Percentiles rank a stretch among this genome's conserved stretches.
These are phyloP conservation scores for Pyrus communis DNA, from an alignment of 306 rosid genomes.

Conservation along the genomic window DNA sequence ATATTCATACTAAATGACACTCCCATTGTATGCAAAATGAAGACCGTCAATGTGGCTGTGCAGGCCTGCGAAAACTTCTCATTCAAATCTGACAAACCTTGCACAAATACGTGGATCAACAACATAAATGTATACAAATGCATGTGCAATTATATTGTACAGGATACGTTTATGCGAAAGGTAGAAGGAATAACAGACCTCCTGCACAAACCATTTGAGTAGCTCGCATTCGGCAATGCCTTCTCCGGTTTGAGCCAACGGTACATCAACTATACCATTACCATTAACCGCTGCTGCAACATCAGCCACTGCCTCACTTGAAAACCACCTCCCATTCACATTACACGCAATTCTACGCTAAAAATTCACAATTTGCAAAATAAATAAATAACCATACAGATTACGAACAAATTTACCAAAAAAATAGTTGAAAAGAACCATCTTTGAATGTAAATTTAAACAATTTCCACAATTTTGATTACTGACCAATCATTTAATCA, in stretches of 20 bases:
- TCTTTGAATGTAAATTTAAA: not conserved
- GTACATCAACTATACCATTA: conserved; percentile 56
- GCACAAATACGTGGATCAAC: not conserved
- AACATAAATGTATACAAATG: not conserved
- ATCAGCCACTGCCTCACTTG: conserved; percentile 39
- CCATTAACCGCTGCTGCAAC: conserved; percentile 30
- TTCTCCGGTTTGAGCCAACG: conserved; percentile 96
- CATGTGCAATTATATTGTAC: not conserved
- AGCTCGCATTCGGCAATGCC: conserved; percentile 98
- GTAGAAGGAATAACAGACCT: conserved; percentile 32
- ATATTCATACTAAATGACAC: not conserved
- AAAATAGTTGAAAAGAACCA: not conserved
- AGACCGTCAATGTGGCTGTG: not conserved
- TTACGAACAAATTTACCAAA: not conserved
- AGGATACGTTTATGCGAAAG: not conserved
- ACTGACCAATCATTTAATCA: not conserved
- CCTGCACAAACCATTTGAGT: conserved; percentile 88
- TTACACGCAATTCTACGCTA: conserved; percentile 24
- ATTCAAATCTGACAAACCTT: no score
- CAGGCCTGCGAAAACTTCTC: no score
- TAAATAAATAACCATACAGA: not conserved
- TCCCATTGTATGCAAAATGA: not conserved
- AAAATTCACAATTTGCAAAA: not conserved
- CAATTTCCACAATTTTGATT: not conserved
- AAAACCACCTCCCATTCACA: conserved; percentile 35